Conservation (phyloP, 306 rosid genomes). For the Cucurbita maxima region DNA sequence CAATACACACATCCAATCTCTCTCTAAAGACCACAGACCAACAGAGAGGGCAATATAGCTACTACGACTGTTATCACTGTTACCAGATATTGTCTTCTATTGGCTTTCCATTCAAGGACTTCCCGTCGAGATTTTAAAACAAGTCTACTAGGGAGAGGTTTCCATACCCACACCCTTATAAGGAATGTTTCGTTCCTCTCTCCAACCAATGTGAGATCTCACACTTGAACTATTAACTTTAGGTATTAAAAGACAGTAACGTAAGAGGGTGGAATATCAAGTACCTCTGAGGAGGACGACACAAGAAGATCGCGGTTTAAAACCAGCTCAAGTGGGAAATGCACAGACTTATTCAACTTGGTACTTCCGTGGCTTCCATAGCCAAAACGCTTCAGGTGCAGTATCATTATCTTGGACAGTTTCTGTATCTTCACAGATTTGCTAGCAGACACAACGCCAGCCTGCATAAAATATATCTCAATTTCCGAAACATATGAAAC, state of each 20-base stretch:
- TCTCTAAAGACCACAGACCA: too few relatives aligned
- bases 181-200: too few relatives aligned
- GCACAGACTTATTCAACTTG: constrained; percentile 78
- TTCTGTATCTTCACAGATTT: constrained; percentile 57
- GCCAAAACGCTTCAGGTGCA: constrained; percentile 86
- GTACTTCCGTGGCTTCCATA: constrained; percentile 98
- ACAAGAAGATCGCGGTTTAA: constrained; percentile 66
- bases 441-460: constrained; percentile 66
- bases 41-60: too few relatives aligned
- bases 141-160: too few relatives aligned
- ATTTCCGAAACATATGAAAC: neutral
- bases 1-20: too few relatives aligned
- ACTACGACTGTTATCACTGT: too few relatives aligned
- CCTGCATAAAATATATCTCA: constrained; percentile 28
- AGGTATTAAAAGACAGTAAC: neutral
- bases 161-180: too few relatives aligned
- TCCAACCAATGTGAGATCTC: too few relatives aligned
- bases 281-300: constrained; percentile 55
- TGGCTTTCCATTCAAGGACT: too few relatives aligned
- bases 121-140: too few relatives aligned
- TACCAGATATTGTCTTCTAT: too few relatives aligned
- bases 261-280: neutral
- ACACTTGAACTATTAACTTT: too few relatives aligned
- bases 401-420: constrained; percentile 76
- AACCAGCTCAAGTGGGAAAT: constrained; percentile 61